Base-by-base conservation (phyloP, 2,329 filamentous ascomycete species). In the Colletotrichum sp. region DNA sequence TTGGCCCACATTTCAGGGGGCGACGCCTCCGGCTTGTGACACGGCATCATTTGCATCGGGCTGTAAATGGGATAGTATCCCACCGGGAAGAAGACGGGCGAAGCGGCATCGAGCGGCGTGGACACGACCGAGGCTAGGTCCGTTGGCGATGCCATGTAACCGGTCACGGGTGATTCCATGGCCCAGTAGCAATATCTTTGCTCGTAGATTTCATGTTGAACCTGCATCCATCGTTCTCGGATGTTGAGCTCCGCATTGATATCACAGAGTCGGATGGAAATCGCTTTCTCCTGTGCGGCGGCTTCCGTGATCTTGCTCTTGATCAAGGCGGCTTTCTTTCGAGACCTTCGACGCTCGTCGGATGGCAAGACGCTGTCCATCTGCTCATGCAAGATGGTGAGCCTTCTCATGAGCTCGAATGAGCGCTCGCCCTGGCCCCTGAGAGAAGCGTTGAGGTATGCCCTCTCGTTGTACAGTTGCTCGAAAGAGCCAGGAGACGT, bases 231-330 rank as follows among this genome's bases (percentile, higher is more conserved):
- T 4, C 85, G 81, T 68, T 88, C 85, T 5, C 85, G 84, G 52
- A 85, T 86, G 77, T 87, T 85, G 16, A 89, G 85, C 80, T 92
- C 89, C 18, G 88, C 81, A 39, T 86, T 84, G 16, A 92, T 78
- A 73, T 91, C 89, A 15, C 85, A 82, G n/a, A 92, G 82, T 4
- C 89, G 83, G 18, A 83, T 73, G 52, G 88, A 80, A 8, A 90
- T 85, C 18, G 82, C 78, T 69, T 83, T 85, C 78, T 92, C 87
- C 78, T 91, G 88, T 68, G 85, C 83, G 4, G 86, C 85, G 0
- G 84, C 86, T 59, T 87, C 84, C n/a, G 82, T 79, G 36, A 92
- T 84, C 73, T 85, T 86, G 67, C 82, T 82, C 63, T 81, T 85
- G 13, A 91, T 75, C 71, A 86, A 83, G 4, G 82, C 81, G 6